Percentiles rank a stretch among this genome's conserved stretches.
Evolutionary conservation across 805 yeast genomes (phyloP).

Genomic region (Candida xiaguanensis): DNA sequence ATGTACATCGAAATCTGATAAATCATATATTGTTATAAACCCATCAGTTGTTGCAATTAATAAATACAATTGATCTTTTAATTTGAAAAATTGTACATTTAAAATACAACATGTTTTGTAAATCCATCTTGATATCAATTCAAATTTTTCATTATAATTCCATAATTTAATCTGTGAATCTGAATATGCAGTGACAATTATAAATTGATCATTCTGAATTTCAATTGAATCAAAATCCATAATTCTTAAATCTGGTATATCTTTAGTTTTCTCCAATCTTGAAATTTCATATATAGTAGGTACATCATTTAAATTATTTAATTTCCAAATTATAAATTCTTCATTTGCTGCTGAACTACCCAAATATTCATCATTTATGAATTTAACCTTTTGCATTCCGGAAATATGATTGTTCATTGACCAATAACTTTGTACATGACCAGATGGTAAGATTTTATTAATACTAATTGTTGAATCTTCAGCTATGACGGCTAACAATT

Average conservation of each 20-base stretch:
- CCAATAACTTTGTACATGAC: constrained; percentile 49
- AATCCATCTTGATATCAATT: constrained; percentile 40
- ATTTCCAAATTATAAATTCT: constrained; percentile 79
- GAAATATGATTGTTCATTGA: constrained; percentile 79
- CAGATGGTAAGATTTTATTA: constrained; percentile 38
- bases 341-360: constrained; percentile 77
- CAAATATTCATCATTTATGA: constrained; percentile 46
- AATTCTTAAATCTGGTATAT: constrained; percentile 75
- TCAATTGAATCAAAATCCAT: constrained; percentile 73
- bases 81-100: constrained; percentile 47
- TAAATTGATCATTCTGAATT: constrained; percentile 38
- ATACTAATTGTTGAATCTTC: constrained; percentile 82
- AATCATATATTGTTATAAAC: constrained; percentile 57
- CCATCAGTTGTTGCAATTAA: constrained; percentile 84
- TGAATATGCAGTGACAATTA: constrained; percentile 73
- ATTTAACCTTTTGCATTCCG: constrained; percentile 74
- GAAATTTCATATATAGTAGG: constrained; percentile 50
- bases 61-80: constrained; percentile 26
- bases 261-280: constrained; percentile 50
- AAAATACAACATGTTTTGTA: constrained; percentile 79
- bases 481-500: constrained; percentile 64
- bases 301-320: constrained; percentile 31
- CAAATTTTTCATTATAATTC: constrained; percentile 48
- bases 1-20: constrained; percentile 22
- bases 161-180: constrained; percentile 75